phyloP scores from a whole-genome alignment of 2,329 filamentous ascomycete genomes.

The Exserohilum turcica region DNA sequence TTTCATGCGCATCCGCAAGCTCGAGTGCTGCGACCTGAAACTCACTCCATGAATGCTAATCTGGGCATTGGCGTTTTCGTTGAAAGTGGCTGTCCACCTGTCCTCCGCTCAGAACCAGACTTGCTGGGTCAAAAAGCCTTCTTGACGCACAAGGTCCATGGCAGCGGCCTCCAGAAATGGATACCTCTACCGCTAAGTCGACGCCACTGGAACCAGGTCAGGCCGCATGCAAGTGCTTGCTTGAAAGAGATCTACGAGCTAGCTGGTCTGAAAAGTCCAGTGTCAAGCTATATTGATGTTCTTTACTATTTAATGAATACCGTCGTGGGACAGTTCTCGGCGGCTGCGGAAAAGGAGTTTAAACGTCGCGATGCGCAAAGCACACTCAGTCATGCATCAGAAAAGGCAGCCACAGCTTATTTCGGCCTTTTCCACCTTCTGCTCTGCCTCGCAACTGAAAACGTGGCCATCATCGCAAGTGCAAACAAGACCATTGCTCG shows the following conservation, averaged over 20 bases:
- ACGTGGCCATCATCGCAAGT: conserved; percentile 31
- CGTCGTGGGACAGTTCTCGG: conserved; percentile 57
- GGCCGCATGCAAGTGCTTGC: conserved; percentile 25
- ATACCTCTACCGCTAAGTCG: conserved; percentile 55
- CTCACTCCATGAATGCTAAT: conserved; percentile 44
- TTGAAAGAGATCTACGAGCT: conserved; percentile 35
- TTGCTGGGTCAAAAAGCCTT: conserved; percentile 54
- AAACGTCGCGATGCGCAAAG: conserved; percentile 35
- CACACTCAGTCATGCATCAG: conserved; percentile 55
- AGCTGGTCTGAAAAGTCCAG: conserved; percentile 27
- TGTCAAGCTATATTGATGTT: conserved; percentile 39
- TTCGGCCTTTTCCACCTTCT: conserved; percentile 60
- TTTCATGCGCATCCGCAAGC: conserved; percentile 24
- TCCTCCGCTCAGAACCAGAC: conserved; percentile 57
- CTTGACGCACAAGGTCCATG: conserved; percentile 46
- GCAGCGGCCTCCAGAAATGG: conserved; percentile 51
- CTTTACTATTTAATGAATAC: conserved; percentile 59
- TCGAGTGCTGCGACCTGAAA: conserved; percentile 57
- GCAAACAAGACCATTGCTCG: conserved; percentile 51
- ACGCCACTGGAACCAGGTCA: conserved; percentile 53
- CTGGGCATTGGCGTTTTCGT: conserved; percentile 53
- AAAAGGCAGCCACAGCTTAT: conserved; percentile 60
- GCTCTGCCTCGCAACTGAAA: conserved; percentile 53
- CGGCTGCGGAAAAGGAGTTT: conserved; percentile 28
- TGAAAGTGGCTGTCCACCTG: conserved; percentile 23